Evolutionary conservation across 2,329 filamentous ascomycete genomes (phyloP), one percentile per base, ranked within the genome.

Genomic region (Karstenula rhodostoma): DNA sequence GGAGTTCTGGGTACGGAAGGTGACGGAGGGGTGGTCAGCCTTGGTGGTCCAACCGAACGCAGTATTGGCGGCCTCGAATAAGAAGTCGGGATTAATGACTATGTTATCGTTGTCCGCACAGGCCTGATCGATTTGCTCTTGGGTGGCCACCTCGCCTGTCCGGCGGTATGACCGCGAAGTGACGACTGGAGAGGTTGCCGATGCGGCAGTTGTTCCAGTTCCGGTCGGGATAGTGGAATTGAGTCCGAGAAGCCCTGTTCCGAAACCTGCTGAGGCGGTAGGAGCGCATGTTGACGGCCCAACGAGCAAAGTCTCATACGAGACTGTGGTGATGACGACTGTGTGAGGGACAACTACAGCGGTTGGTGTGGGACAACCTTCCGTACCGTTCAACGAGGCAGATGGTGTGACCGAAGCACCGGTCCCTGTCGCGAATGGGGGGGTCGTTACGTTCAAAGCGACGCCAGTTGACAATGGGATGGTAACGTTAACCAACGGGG

Each of bases 61-160:
- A 32, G 56, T 56, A 50, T 58, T 58, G 6, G 52, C 56, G 27
- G 47, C 59, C 32, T 65, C 61, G 10, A 47, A 47, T 13, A 25
- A 46, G 49, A 76, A 73, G 54, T 61, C 62, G 5, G 72, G 61
- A 52, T 76, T 75, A 37, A 66, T 67, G 8, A 76, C 56, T 47
- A 73, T 60, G 61, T 73, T 75, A 9, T 27, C 54, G 4, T 43
- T 52, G 43, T 68, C 57, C 12, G 61, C 63, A 61, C 72, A 77
- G 6, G 72, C 70, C 35, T 67, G 66, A 23, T 61, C 58, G 52
- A 75, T 72, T 49, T 75, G 72, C 0, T 61, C 62, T 9, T 57
- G 62, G 13, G 71, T 69, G 9, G 75, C 72, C 3, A 62, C 63
- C 27, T 61, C 58, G 33, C 65, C 68, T 17, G 66, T 53, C 10